phyloP scores from a whole-genome alignment of 805 yeast genomes.

The Lipomyces spencermartinsiae region DNA sequence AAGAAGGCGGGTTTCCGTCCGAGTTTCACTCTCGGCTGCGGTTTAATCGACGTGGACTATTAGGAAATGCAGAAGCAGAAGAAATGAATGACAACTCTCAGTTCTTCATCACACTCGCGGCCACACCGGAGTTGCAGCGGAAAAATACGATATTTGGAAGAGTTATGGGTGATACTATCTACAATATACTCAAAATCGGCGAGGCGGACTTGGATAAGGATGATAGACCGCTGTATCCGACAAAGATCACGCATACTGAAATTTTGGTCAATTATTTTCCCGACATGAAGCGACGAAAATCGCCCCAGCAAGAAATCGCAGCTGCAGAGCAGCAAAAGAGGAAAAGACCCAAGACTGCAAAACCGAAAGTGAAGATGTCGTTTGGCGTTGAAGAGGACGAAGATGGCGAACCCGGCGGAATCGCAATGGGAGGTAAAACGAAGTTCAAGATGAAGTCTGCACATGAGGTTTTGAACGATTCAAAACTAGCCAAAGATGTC shows the following conservation, averaged over 20 bases:
- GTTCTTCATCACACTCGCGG: conserved; percentile 58
- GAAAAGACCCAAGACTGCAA: conserved; percentile 34
- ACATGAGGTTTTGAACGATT: conserved; percentile 34
- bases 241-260: conserved; percentile 50
- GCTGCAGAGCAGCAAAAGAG: conserved; percentile 19
- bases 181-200: conserved; percentile 56
- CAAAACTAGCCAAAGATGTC: conserved; percentile 17
- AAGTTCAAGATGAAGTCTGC: conserved; percentile 42
- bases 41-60: conserved; percentile 59
- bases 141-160: conserved; percentile 62
- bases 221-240: conserved; percentile 60
- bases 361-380: conserved; percentile 48
- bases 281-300: conserved; percentile 46
- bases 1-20: conserved; percentile 42
- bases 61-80: conserved; percentile 57
- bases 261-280: conserved; percentile 59
- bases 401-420: conserved; percentile 40
- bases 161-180: conserved; percentile 62
- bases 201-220: conserved; percentile 54
- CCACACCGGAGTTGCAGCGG: conserved; percentile 54
- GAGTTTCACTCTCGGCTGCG: conserved; percentile 62
- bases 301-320: conserved; percentile 12
- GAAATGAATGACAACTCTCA: conserved; percentile 48
- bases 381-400: conserved; percentile 53
- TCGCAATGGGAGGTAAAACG: conserved; percentile 8